Evolutionary conservation across 345 rosid species (phyloP).

Genomic region (Jatropha curcas): DNA sequence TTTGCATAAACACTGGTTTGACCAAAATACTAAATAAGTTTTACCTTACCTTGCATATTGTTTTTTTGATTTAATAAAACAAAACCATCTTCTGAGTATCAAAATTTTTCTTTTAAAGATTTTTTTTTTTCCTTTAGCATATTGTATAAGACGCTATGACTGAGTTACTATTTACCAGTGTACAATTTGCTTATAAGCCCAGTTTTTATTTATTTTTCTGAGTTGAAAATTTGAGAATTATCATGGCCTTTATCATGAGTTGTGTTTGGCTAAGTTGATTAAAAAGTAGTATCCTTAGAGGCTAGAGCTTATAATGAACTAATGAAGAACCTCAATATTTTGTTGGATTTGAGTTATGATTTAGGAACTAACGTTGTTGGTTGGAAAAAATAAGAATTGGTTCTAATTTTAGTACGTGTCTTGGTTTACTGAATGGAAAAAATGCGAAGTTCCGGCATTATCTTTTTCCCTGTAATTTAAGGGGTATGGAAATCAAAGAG

Average conservation of each 20-base stretch:
- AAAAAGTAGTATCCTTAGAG: neutral
- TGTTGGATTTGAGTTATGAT: neutral
- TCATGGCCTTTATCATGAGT: neutral
- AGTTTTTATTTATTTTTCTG: constrained; percentile 1
- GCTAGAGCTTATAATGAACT: constrained; percentile 6
- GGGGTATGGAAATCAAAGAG: neutral
- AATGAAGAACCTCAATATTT: neutral
- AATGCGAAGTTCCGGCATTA: neutral
- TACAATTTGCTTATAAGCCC: neutral
- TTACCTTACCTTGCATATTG: neutral
- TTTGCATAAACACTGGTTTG: neutral
- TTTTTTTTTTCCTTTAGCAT: neutral
- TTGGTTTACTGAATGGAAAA: neutral
- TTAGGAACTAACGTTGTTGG: too few relatives aligned
- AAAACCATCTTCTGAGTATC: neutral
- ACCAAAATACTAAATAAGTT: neutral
- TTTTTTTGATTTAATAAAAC: neutral
- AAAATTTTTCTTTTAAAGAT: neutral
- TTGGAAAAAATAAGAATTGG: neutral
- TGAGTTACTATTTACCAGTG: neutral
- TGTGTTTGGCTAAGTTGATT: neutral
- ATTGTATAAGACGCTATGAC: neutral
- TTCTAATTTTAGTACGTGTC: neutral
- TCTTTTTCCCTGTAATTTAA: neutral
- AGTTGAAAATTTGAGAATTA: neutral